phyloP scores from a whole-genome alignment of 331 rosid species.

The Erythrophleum ivorense region DNA sequence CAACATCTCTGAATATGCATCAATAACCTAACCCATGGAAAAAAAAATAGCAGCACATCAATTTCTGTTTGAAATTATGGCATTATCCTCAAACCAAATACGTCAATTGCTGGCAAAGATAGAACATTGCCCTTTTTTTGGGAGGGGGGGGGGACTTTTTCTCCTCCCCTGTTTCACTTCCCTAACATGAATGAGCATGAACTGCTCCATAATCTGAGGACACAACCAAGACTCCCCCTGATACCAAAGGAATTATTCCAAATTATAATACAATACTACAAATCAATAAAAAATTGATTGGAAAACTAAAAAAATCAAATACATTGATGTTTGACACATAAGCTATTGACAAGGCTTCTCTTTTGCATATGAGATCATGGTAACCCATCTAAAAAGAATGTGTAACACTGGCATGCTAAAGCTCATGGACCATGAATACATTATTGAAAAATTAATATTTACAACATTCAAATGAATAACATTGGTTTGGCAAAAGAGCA shows the following conservation, averaged over 20 bases:
- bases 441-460: background rate
- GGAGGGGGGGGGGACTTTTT: no score
- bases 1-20: background rate
- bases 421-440: slow-evolving; percentile 8
- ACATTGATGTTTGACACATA: slow-evolving; percentile 1
- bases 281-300: no score
- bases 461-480: background rate
- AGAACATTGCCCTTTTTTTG: background rate
- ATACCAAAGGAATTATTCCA: background rate
- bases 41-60: background rate
- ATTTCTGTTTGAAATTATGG: no score
- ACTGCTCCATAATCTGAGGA: background rate
- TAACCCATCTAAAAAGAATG: slow-evolving; percentile 8
- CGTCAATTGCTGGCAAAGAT: background rate
- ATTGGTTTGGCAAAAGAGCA: slow-evolving; percentile 10
- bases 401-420: slow-evolving; percentile 11
- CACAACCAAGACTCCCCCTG: background rate
- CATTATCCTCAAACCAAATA: no score
- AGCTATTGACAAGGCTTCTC: background rate
- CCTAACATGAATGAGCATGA: slow-evolving; percentile 16
- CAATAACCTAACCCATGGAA: background rate
- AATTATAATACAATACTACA: background rate
- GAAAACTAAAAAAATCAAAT: slow-evolving; percentile 8
- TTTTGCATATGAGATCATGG: background rate
- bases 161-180: slow-evolving; percentile 3